Conservation (phyloP, 1,284 basidiomycete genomes). For the Athelia psychrophila region DNA sequence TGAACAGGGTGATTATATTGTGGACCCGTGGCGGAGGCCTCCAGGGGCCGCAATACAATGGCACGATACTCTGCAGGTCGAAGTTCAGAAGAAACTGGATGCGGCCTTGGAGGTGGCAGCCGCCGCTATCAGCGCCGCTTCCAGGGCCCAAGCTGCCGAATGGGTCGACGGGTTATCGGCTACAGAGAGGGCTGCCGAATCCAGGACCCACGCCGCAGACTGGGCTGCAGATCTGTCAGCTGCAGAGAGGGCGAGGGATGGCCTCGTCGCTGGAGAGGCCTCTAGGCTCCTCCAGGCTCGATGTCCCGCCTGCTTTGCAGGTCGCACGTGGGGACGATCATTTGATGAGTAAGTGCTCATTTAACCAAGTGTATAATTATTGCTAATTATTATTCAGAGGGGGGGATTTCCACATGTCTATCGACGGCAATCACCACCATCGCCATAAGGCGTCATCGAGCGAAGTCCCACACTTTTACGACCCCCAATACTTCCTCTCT, state of each 20-base stretch:
- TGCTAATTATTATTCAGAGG: not conserved
- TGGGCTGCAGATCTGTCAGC: not conserved
- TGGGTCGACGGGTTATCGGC: too few species aligned
- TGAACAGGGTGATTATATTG: not conserved
- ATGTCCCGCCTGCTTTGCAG: slow-evolving; percentile 1
- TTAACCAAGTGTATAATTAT: too few species aligned
- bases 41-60: not conserved
- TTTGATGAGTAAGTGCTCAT: not conserved
- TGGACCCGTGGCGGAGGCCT: not conserved
- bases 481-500: not conserved
- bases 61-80: not conserved
- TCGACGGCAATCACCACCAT: slow-evolving; percentile 1
- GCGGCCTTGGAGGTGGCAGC: not conserved
- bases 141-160: not conserved
- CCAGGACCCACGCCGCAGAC: not conserved
- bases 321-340: not conserved
- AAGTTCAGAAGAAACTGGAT: not conserved
- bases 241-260: not conserved
- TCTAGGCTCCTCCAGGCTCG: not conserved
- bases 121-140: not conserved
- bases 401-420: not conserved
- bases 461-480: not conserved
- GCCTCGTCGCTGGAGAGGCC: not conserved
- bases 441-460: not conserved
- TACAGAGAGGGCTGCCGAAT: not conserved